phyloP scores from a whole-genome alignment of 257 asterid genomes.

The Cruciata laevipes region DNA sequence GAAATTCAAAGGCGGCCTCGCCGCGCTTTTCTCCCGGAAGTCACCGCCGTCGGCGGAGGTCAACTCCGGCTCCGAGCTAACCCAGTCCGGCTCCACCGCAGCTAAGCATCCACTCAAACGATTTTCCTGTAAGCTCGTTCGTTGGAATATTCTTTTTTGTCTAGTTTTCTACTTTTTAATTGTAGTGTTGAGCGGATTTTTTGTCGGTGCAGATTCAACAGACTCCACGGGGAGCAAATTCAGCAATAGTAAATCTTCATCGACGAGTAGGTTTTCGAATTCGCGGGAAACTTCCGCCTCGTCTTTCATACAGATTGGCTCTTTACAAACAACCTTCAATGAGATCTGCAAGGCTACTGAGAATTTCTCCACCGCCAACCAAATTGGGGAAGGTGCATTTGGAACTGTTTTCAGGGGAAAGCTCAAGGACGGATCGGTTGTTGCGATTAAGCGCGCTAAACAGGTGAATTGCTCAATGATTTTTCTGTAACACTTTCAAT shows the following conservation, averaged over 20 bases:
- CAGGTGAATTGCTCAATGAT: conserved; percentile 17
- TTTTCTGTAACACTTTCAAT: too few relatives aligned
- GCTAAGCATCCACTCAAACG: conserved; percentile 17
- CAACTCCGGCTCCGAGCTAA: conserved; percentile 19
- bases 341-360: conserved; percentile 44
- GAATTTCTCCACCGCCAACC: conserved; percentile 45
- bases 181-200: not conserved
- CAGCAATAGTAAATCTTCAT: conserved; percentile 23
- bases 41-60: conserved; percentile 18
- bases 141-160: not conserved
- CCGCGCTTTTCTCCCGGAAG: conserved; percentile 23
- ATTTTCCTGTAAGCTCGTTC: conserved; percentile 31
- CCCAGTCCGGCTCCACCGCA: conserved; percentile 4
- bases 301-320: conserved; percentile 13
- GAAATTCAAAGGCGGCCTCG: conserved; percentile 25
- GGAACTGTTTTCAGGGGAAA: conserved; percentile 50
- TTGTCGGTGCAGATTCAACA: conserved; percentile 26
- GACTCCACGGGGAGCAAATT: conserved; percentile 20
- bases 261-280: conserved; percentile 19
- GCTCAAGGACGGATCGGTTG: conserved; percentile 36
- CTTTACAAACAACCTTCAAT: conserved; percentile 25
- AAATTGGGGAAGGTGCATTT: conserved; percentile 54
- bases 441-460: conserved; percentile 64
- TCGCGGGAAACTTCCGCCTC: conserved; percentile 30
- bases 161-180: not conserved